These are phyloP conservation scores for Ascochyta viciae-villosae DNA, from an alignment of 2,329 filamentous ascomycete species.

Conservation along the genomic window DNA sequence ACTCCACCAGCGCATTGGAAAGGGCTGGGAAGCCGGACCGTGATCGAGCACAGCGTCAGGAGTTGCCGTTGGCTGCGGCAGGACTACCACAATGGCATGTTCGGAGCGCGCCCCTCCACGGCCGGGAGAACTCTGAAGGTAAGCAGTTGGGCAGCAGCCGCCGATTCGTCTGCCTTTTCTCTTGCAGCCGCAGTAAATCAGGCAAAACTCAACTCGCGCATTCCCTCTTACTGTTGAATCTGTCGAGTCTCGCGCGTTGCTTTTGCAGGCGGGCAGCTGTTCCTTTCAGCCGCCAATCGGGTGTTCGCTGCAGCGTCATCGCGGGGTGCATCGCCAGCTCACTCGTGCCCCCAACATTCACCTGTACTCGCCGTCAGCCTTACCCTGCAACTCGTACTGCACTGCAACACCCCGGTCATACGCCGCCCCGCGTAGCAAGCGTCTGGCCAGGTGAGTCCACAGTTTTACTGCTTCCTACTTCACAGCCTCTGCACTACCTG, in stretches of 20 bases:
- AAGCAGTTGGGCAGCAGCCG: constrained; percentile 28
- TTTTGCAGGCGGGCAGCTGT: constrained; percentile 2
- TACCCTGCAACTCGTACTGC: constrained; percentile 23
- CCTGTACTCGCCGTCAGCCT: constrained; percentile 24
- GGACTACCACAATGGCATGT: constrained; percentile 15
- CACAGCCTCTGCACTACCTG: constrained; percentile 19
- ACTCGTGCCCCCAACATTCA: constrained; percentile 35
- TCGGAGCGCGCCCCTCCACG: constrained; percentile 29
- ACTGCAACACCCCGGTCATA: constrained; percentile 24
- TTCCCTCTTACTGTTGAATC: constrained; percentile 6
- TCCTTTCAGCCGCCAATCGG: constrained; percentile 32
- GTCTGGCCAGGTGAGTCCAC: constrained; percentile 30
- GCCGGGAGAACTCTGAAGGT: constrained; percentile 29
- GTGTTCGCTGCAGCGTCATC: constrained; percentile 39
- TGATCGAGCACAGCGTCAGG: constrained; percentile 16
- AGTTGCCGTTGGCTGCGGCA: constrained; percentile 9
- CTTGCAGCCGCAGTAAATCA: constrained; percentile 8
- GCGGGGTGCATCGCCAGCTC: constrained; percentile 37
- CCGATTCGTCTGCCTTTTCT: constrained; percentile 6
- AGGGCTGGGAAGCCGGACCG: constrained; percentile 19
- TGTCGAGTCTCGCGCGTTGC: neutral
- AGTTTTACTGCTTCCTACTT: constrained; percentile 15
- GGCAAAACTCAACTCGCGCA: constrained; percentile 1
- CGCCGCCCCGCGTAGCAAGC: constrained; percentile 31
- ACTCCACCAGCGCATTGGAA: constrained; percentile 14